A percentile compares a stretch with the other conserved stretches of the same genome.
Evolutionary conservation across 352 stramenopile genomes (phyloP).

Genomic region (Globisporangium heterothallicum): DNA sequence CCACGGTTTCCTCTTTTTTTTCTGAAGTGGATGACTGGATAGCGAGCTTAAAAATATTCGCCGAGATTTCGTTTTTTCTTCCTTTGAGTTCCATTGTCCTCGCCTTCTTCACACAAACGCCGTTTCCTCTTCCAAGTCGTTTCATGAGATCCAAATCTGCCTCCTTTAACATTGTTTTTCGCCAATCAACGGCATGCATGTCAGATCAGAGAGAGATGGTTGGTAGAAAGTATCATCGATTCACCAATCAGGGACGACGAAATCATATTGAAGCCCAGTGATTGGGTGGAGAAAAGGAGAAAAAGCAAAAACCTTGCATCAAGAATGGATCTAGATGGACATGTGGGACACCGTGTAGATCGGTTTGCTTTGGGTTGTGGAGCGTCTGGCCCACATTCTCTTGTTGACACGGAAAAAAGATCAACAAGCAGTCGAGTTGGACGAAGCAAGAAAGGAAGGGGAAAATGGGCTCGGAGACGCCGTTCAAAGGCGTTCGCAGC

Average conservation of each 20-base stretch:
- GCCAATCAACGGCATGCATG: neutral
- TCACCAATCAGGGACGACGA: too few relatives aligned
- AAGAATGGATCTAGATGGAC: neutral
- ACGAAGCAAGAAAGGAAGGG: constrained; percentile 1
- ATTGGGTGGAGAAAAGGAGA: neutral
- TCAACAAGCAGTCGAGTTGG: neutral
- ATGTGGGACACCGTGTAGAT: neutral
- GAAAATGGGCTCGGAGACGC: constrained; percentile 26
- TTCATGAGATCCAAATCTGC: neutral
- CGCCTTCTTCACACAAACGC: too few relatives aligned
- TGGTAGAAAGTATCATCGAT: too few relatives aligned
- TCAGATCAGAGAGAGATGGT: too few relatives aligned
- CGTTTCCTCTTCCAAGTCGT: neutral
- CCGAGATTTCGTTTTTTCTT: too few relatives aligned
- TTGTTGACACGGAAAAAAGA: neutral
- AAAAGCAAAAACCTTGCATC: neutral
- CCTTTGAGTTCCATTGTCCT: too few relatives aligned
- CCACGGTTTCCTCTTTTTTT: too few relatives aligned
- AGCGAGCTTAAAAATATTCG: too few relatives aligned
- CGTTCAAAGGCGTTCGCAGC: constrained; percentile 20
- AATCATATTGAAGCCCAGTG: constrained; percentile 1
- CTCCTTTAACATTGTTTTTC: neutral
- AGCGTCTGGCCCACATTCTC: neutral
- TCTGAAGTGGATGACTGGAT: too few relatives aligned
- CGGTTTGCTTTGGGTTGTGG: neutral